Evolutionary conservation across 257 asterid species (phyloP).

Genomic region (Perilla frutescens): DNA sequence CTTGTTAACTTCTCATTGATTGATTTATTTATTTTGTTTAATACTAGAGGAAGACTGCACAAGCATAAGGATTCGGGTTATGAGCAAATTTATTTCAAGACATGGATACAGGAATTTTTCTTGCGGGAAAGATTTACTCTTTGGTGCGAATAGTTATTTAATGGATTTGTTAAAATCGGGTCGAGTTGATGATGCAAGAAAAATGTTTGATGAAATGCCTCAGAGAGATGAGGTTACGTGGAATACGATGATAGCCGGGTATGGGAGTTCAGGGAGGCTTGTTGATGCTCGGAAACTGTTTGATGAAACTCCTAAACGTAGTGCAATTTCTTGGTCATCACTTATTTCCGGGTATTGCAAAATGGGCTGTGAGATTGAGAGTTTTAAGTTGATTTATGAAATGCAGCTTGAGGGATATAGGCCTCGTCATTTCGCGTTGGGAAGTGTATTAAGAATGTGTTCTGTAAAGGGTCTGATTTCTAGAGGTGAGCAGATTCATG

Average conservation of each 20-base stretch:
- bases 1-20: too few relatives aligned
- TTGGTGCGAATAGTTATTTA: constrained; percentile 48
- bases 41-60: background rate
- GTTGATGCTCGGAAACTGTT: constrained; percentile 66
- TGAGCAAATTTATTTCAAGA: constrained; percentile 34
- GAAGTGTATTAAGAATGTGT: constrained; percentile 73
- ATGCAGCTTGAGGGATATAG: constrained; percentile 62
- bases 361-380: constrained; percentile 61
- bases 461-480: constrained; percentile 61
- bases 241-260: constrained; percentile 73
- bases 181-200: constrained; percentile 61
- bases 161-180: constrained; percentile 44
- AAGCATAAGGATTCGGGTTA: constrained; percentile 28
- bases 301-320: constrained; percentile 50
- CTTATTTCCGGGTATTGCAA: constrained; percentile 85
- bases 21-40: too few relatives aligned
- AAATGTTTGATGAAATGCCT: constrained; percentile 75
- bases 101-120: constrained; percentile 34
- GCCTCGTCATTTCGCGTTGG: constrained; percentile 71
- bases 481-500: constrained; percentile 70
- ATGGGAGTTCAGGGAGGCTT: constrained; percentile 64
- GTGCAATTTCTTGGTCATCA: constrained; percentile 76
- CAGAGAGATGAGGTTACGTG: constrained; percentile 68
- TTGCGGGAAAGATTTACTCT: constrained; percentile 31
- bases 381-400: constrained; percentile 60